Evolutionary conservation across 2,329 filamentous ascomycete genomes (phyloP), one percentile per base, ranked within the genome.

Genomic region (Aspergillus persii): DNA sequence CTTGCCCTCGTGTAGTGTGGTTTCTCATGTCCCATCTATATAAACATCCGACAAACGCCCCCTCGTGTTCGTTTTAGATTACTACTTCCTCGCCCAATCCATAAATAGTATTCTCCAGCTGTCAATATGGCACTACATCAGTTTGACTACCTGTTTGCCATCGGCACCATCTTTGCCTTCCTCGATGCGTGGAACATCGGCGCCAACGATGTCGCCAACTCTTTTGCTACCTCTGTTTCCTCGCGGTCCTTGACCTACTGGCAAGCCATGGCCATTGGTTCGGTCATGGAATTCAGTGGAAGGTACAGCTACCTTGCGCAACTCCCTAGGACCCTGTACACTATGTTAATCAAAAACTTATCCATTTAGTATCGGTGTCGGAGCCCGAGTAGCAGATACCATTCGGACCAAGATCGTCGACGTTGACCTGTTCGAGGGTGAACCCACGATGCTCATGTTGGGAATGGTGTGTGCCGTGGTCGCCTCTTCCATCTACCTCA

Each of bases 151-250:
- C 58, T 65, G 12, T 58, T 65, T 47, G 63, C 63, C 46, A 31
- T 65, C 5, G 63, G 63, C 46, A 65, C 63, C 23, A 65, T 65
- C n/a, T 65, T 65, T 54, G 61, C 63, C 7, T 65, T 65, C 33
- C 63, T 65, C 2, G 63, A 65, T 49, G 63, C 63, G 3, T 65
- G 59, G 59, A 65, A 65, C 36, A 65, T 65, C 9, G 63, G 63
- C 29, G 63, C 63, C 58, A 65, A 65, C 31, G 63, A 65, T 63
- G 61, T 61, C 12, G 63, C 63, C 59, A 65, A 65, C 56, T 65
- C 63, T 3, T 65, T 59, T 59, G 63, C 63, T 15, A 65, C 63
- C 2, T 65, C 63, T 6, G 58, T 65, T 11, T 65, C 63, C 27
- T 65, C 63, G 36, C 63, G 63, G 8, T 65, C 63, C 11, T 3